These are phyloP conservation scores for Lathyrus oleraceus DNA, from an alignment of 306 rosid genomes.

Conservation along the genomic window DNA sequence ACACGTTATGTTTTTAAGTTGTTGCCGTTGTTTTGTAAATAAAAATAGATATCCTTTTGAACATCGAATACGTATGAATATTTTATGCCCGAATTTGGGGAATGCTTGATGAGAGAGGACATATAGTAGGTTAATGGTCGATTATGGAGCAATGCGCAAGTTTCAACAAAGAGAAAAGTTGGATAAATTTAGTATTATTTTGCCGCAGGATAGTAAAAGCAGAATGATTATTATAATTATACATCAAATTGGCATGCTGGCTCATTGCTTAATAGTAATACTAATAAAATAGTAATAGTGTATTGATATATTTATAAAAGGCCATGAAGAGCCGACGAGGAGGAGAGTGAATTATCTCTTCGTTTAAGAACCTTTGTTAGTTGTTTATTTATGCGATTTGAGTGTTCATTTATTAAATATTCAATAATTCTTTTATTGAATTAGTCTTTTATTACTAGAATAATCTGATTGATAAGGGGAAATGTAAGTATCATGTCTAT, in stretches of 20 bases:
- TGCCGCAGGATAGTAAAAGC: neutral
- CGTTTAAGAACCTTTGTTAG: no score
- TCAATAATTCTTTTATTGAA: no score
- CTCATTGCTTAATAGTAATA: no score
- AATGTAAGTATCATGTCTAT: no score
- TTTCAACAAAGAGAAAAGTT: constrained; percentile 20
- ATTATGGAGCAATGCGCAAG: constrained; percentile 35
- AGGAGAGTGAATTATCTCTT: no score
- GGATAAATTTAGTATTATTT: neutral
- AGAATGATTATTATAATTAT: neutral
- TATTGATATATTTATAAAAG: no score
- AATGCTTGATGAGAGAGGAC: constrained; percentile 40
- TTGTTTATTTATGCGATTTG: no score
- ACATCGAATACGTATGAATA: neutral
- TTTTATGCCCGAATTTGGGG: constrained; percentile 33
- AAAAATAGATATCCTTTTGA: constrained; percentile 33
- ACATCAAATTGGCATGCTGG: neutral
- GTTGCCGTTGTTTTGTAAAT: constrained; percentile 13
- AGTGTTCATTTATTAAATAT: no score
- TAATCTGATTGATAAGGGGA: no score
- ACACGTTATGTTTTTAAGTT: constrained; percentile 19
- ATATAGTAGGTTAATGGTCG: constrained; percentile 46
- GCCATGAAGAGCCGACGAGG: no score
- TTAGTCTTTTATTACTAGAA: no score
- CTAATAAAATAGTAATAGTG: no score